A percentile compares a stretch with the other conserved stretches of the same genome.
These are phyloP conservation scores for Carnegiea gigantea DNA, from an alignment of 179 eudicot genomes.

Conservation along the genomic window DNA sequence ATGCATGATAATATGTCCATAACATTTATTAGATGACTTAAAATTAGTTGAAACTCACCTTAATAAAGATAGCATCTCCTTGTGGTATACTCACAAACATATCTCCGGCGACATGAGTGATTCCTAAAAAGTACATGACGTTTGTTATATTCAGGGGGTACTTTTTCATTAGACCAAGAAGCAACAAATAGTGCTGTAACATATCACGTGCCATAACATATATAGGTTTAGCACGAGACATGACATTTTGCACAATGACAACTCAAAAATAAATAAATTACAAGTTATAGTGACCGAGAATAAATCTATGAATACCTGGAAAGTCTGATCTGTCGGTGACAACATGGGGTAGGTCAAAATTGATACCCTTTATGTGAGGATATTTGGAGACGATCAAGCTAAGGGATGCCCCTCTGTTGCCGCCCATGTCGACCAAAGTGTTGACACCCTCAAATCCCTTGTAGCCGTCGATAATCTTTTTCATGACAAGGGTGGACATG, in stretches of 20 bases:
- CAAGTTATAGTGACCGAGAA: neutral
- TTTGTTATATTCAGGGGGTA: neutral
- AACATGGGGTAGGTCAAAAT: slow-evolving; percentile 46
- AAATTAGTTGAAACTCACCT: slow-evolving; percentile 21
- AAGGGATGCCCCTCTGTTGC: slow-evolving; percentile 38
- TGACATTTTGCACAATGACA: no score
- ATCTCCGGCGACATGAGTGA: slow-evolving; percentile 46
- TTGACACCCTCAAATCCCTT: slow-evolving; percentile 38
- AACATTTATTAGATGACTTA: neutral
- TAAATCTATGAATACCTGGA: slow-evolving; percentile 19
- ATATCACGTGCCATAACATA: no score
- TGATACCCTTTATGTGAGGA: slow-evolving; percentile 39
- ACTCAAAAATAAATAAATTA: no score
- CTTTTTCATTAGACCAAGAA: neutral
- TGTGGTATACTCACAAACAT: slow-evolving; percentile 42
- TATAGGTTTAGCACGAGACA: neutral
- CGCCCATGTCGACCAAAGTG: slow-evolving; percentile 42
- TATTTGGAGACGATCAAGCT: slow-evolving; percentile 39
- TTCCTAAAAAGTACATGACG: slow-evolving; percentile 19
- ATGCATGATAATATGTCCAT: neutral
- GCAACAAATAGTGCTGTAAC: no score
- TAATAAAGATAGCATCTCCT: slow-evolving; percentile 45
- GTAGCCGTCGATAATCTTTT: slow-evolving; percentile 32
- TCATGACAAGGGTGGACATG: slow-evolving; percentile 41
- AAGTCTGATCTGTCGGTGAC: slow-evolving; percentile 32